Percentiles rank a stretch among this genome's conserved stretches.
Evolutionary conservation across 2,329 filamentous ascomycete species (phyloP).

Genomic region (Aschersonia sp.): DNA sequence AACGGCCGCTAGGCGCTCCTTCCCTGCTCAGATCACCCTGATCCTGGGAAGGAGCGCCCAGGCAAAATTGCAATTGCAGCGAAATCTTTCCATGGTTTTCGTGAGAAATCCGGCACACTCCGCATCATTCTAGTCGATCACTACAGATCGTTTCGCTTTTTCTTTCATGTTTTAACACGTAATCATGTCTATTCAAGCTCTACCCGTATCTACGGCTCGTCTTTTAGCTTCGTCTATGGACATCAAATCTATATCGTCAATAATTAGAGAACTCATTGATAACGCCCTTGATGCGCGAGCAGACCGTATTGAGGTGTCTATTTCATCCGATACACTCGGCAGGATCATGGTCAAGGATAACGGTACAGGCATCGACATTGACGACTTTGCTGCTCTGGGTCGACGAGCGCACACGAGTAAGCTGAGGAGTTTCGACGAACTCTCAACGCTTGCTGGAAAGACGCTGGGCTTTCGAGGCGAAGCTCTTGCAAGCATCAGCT

Average conservation of each 20-base stretch:
- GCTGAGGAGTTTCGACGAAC: constrained; percentile 46
- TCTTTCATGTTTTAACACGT: neutral
- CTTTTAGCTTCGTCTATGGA: constrained; percentile 46
- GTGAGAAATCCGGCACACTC: no score
- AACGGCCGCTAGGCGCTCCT: no score
- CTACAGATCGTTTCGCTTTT: neutral
- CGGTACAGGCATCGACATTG: constrained; percentile 51
- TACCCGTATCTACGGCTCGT: constrained; percentile 33
- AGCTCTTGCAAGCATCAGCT: constrained; percentile 51
- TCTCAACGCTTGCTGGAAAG: constrained; percentile 37
- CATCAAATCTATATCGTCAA: constrained; percentile 41
- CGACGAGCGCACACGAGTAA: constrained; percentile 62
- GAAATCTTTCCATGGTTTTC: neutral
- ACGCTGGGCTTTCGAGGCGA: constrained; percentile 66
- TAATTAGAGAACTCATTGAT: constrained; percentile 66
- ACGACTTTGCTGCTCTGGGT: constrained; percentile 49
- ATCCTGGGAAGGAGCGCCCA: no score
- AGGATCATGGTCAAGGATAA: constrained; percentile 59
- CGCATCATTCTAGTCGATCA: neutral
- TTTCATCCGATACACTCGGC: constrained; percentile 53
- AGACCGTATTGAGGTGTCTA: constrained; percentile 46
- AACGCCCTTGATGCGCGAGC: constrained; percentile 62
- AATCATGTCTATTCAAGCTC: constrained; percentile 32
- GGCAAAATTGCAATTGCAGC: no score
- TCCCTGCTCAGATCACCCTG: no score